phyloP scores from a whole-genome alignment of 2,329 filamentous ascomycete genomes.

The Daldinia sp. region DNA sequence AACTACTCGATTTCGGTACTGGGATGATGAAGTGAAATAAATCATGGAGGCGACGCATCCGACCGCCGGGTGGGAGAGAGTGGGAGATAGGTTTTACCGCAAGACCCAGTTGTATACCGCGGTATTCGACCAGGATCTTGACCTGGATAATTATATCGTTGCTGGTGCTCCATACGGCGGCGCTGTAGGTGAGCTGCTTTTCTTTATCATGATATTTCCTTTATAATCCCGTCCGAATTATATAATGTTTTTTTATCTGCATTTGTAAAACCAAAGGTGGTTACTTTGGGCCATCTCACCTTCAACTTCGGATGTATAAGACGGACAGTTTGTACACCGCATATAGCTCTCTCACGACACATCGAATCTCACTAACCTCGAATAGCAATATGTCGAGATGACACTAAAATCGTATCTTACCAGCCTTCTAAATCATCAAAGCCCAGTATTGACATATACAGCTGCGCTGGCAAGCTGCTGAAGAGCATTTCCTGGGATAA shows the following conservation, averaged over 20 bases:
- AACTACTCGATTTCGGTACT: slow-evolving; percentile 9
- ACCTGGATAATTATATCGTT: slow-evolving; percentile 94
- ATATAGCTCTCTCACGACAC: slow-evolving; percentile 4
- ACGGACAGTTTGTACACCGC: slow-evolving; percentile 5
- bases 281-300: neutral
- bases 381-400: slow-evolving; percentile 89
- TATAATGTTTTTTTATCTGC: neutral
- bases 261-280: neutral
- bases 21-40: slow-evolving; percentile 52
- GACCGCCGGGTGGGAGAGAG: slow-evolving; percentile 92
- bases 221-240: neutral
- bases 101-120: slow-evolving; percentile 93
- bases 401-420: slow-evolving; percentile 84
- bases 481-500: slow-evolving; percentile 92
- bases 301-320: slow-evolving; percentile 2
- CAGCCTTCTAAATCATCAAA: slow-evolving; percentile 78
- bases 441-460: slow-evolving; percentile 93
- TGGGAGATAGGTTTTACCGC: slow-evolving; percentile 94
- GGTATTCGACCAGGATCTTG: slow-evolving; percentile 91
- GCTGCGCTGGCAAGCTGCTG: slow-evolving; percentile 88
- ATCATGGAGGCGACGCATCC: slow-evolving; percentile 72
- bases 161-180: slow-evolving; percentile 93
- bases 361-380: slow-evolving; percentile 46
- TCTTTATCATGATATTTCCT: slow-evolving; percentile 6
- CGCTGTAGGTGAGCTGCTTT: slow-evolving; percentile 78